Conservation (phyloP, 805 yeast species). For the Wickerhamomyces chambardii region DNA sequence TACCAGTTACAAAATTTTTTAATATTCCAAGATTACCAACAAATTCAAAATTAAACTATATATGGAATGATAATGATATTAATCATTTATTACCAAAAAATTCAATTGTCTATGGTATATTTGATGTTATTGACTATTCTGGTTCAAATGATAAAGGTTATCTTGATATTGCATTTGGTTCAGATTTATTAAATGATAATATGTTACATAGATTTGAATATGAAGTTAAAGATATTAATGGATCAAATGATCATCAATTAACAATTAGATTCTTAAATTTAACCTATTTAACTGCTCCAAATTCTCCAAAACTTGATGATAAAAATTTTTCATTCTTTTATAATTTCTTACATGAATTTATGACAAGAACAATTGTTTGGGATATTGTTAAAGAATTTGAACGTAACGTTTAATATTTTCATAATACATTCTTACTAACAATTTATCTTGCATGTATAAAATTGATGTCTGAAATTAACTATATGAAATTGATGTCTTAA, state of each 20-base stretch:
- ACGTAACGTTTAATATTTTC: not conserved
- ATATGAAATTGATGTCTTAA: no score
- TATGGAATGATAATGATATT: conserved; percentile 12
- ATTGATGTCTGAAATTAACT: no score
- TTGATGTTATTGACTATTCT: conserved; percentile 10
- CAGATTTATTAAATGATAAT: conserved; percentile 6
- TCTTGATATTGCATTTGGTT: conserved; percentile 10
- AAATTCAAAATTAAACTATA: conserved; percentile 5
- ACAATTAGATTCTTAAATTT: conserved; percentile 14
- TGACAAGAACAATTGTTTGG: conserved; percentile 17
- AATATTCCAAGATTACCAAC: conserved; percentile 9
- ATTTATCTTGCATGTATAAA: no score
- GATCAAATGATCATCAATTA: conserved; percentile 8
- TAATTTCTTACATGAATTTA: conserved; percentile 15
- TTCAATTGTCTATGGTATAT: conserved; percentile 14
- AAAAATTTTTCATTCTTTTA: conserved; percentile 7
- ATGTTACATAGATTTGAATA: conserved; percentile 15
- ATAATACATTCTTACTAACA: no score
- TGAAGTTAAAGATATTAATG: conserved; percentile 4
- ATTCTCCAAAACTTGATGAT: conserved; percentile 2
- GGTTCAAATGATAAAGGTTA: conserved; percentile 12
- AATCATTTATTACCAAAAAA: conserved; percentile 6
- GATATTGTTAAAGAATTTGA: conserved; percentile 12
- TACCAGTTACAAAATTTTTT: conserved; percentile 3
- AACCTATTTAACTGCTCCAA: conserved; percentile 1